A percentile compares a stretch with the other conserved stretches of the same genome.
Evolutionary conservation across 2,329 filamentous ascomycete species (phyloP).

Genomic region (Microdochium paspali): DNA sequence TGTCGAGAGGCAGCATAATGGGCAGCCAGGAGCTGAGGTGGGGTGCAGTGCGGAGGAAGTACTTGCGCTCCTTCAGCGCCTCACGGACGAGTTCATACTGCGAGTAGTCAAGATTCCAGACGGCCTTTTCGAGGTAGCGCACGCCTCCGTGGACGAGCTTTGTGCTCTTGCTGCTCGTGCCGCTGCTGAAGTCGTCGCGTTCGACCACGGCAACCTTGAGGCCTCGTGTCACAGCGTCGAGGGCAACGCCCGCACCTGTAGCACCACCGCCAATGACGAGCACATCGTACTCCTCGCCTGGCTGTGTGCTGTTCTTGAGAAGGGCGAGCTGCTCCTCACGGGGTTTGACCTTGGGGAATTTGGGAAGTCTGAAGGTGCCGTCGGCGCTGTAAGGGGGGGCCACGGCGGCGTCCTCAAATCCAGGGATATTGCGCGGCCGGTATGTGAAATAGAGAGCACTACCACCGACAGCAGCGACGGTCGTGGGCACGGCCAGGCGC

Average conservation of each 20-base stretch:
- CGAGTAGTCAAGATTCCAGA: conserved; percentile 67
- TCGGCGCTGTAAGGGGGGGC: conserved; percentile 61
- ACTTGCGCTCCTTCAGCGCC: conserved; percentile 64
- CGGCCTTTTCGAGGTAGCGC: conserved; percentile 64
- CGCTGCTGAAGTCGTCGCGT: conserved; percentile 64
- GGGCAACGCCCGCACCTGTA: conserved; percentile 60
- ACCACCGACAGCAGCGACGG: conserved; percentile 28
- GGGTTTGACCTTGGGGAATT: conserved; percentile 53
- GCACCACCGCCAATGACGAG: conserved; percentile 63
- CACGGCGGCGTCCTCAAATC: conserved; percentile 57
- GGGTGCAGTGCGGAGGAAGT: conserved; percentile 65
- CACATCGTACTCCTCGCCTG: conserved; percentile 53
- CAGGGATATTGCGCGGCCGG: conserved; percentile 63
- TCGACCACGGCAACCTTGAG: conserved; percentile 65
- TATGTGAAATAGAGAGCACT: conserved; percentile 44
- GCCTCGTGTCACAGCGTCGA: conserved; percentile 63
- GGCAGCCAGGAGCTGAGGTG: conserved; percentile 66
- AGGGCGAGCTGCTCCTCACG: conserved; percentile 56
- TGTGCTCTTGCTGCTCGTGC: conserved; percentile 67
- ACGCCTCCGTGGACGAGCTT: conserved; percentile 73
- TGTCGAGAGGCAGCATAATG: conserved; percentile 66
- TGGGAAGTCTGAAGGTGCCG: conserved; percentile 56
- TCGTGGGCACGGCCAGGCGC: conserved; percentile 32
- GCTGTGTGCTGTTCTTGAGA: conserved; percentile 36
- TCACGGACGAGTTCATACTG: conserved; percentile 65